Percentiles rank a stretch among this genome's conserved stretches.
phyloP scores from a whole-genome alignment of 441 rosid genomes.

The Omphalea diandra region DNA sequence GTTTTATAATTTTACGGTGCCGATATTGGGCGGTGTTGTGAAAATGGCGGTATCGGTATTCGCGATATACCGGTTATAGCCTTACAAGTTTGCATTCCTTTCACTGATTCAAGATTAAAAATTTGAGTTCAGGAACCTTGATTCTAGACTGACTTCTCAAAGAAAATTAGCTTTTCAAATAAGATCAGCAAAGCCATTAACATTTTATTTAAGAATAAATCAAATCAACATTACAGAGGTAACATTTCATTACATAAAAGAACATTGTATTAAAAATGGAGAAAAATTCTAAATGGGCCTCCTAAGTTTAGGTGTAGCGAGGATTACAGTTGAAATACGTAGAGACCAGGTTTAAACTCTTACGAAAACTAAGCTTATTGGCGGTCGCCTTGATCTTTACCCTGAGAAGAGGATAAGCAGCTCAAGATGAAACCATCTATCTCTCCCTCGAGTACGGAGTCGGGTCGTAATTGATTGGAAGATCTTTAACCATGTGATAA shows the following conservation, averaged over 20 bases:
- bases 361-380: slow-evolving; percentile 9
- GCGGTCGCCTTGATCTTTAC: slow-evolving; percentile 47
- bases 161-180: not conserved
- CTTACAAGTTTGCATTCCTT: no score
- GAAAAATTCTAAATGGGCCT: not conserved
- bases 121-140: no score
- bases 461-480: slow-evolving; percentile 89
- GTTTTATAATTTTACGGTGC: no score
- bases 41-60: no score
- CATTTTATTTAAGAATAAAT: not conserved
- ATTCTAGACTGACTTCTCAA: no score
- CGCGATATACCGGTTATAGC: no score
- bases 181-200: not conserved
- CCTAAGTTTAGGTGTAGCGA: not conserved
- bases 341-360: not conserved
- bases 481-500: slow-evolving; percentile 94
- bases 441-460: slow-evolving; percentile 89
- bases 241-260: no score
- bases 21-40: no score
- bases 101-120: no score
- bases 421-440: slow-evolving; percentile 84
- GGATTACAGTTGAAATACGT: no score
- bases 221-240: not conserved
- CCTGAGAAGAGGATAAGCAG: slow-evolving; percentile 73
- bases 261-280: no score